phyloP scores from a whole-genome alignment of 1,139 yeast species.

The Magnusiomyces suaveolens region DNA sequence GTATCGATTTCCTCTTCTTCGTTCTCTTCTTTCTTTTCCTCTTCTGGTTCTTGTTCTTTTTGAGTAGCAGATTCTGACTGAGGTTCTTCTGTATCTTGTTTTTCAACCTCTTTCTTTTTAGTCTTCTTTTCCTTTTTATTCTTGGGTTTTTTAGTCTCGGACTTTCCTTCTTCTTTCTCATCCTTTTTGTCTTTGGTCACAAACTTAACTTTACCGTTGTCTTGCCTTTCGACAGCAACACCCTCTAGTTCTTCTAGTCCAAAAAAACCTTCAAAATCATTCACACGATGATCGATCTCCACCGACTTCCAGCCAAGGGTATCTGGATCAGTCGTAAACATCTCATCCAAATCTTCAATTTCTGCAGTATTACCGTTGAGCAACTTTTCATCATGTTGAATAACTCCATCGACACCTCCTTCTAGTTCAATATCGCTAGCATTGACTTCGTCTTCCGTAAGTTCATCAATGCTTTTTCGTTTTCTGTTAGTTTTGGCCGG shows the following conservation, averaged over 20 bases:
- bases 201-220: constrained; percentile 57
- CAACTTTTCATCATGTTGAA: background rate
- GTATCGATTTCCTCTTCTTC: constrained; percentile 22
- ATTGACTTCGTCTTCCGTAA: background rate
- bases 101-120: constrained; percentile 10
- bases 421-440: background rate
- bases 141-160: constrained; percentile 15
- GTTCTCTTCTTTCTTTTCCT: constrained; percentile 12
- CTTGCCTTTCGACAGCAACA: constrained; percentile 58
- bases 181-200: constrained; percentile 29
- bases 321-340: constrained; percentile 18
- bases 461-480: background rate
- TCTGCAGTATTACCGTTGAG: background rate
- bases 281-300: constrained; percentile 60
- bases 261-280: constrained; percentile 80
- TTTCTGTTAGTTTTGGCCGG: background rate
- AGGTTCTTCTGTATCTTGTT: constrained; percentile 13
- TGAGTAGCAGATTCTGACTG: constrained; percentile 17
- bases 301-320: constrained; percentile 64
- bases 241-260: constrained; percentile 94
- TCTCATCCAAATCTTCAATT: constrained; percentile 7
- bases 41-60: constrained; percentile 20
- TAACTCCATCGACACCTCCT: background rate
- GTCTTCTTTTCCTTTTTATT: constrained; percentile 8
- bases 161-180: constrained; percentile 4